Conservation (phyloP, 805 yeast genomes). For the Yamadazyma tumulicola region DNA sequence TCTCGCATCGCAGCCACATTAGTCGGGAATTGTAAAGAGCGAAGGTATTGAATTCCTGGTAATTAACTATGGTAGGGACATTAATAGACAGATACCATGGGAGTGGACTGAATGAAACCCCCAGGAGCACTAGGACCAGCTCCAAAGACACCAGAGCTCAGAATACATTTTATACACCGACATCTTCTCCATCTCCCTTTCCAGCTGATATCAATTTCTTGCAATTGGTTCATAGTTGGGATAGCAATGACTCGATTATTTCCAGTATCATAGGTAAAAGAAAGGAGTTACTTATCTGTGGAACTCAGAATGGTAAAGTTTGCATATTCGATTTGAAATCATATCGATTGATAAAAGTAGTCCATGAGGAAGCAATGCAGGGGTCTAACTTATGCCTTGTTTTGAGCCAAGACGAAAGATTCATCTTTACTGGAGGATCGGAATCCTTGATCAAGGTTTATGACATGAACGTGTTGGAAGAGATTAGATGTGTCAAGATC, state of each 20-base stretch:
- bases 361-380: slow-evolving; percentile 47
- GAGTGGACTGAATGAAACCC: too few species aligned
- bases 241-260: slow-evolving; percentile 65
- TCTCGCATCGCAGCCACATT: too few species aligned
- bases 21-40: too few species aligned
- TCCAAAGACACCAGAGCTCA: too few species aligned
- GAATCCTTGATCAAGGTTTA: slow-evolving; percentile 88
- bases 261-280: slow-evolving; percentile 64
- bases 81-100: too few species aligned
- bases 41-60: too few species aligned
- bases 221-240: slow-evolving; percentile 68
- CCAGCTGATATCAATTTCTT: neutral
- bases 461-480: slow-evolving; percentile 48
- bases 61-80: too few species aligned
- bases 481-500: slow-evolving; percentile 50
- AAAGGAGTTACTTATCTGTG: slow-evolving; percentile 67
- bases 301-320: slow-evolving; percentile 83
- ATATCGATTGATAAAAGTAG: slow-evolving; percentile 40
- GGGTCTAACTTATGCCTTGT: slow-evolving; percentile 74
- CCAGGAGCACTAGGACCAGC: too few species aligned
- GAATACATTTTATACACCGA: too few species aligned
- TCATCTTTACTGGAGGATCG: slow-evolving; percentile 79
- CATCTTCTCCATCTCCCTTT: neutral
- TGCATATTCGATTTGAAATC: slow-evolving; percentile 65
- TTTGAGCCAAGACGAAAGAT: slow-evolving; percentile 49